Evolutionary conservation across 805 yeast genomes (phyloP).

Genomic region (Cyberlindnera maritima): DNA sequence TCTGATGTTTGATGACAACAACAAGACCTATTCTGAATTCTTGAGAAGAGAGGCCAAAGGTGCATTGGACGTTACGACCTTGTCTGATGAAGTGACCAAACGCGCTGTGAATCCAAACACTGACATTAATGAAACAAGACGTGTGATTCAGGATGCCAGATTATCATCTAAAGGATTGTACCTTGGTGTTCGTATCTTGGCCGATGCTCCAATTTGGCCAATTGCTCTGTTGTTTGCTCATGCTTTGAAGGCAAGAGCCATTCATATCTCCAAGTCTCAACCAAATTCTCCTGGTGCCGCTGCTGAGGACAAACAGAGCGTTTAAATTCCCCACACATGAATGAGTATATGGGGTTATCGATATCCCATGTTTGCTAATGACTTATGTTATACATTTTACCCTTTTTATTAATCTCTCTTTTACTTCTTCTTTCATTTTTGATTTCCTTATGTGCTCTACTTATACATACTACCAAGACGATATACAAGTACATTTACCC

Average conservation of each 20-base stretch:
- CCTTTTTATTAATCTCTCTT: not conserved
- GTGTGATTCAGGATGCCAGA: slow-evolving; percentile 46
- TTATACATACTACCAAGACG: not conserved
- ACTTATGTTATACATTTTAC: not conserved
- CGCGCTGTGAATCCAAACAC: slow-evolving; percentile 44
- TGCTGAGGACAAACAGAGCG: not conserved
- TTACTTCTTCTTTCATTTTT: not conserved
- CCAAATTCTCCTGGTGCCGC: slow-evolving; percentile 10
- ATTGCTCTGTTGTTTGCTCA: slow-evolving; percentile 76
- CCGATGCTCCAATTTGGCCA: slow-evolving; percentile 89
- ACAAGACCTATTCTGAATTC: slow-evolving; percentile 56
- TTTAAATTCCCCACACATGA: not conserved
- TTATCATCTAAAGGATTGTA: slow-evolving; percentile 57
- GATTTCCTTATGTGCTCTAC: too few species aligned
- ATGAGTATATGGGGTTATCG: not conserved
- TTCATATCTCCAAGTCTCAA: slow-evolving; percentile 32
- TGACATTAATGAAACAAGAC: slow-evolving; percentile 41
- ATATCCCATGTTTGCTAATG: not conserved
- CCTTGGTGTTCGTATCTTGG: slow-evolving; percentile 70
- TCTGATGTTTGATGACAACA: slow-evolving; percentile 49
- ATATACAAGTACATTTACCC: not conserved
- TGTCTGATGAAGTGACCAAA: slow-evolving; percentile 50
- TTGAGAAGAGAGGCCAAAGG: slow-evolving; percentile 58
- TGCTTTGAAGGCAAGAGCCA: slow-evolving; percentile 66
- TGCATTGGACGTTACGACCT: slow-evolving; percentile 49